Conservation (phyloP, 768 basidiomycete genomes). For the Piloderma croceum region DNA sequence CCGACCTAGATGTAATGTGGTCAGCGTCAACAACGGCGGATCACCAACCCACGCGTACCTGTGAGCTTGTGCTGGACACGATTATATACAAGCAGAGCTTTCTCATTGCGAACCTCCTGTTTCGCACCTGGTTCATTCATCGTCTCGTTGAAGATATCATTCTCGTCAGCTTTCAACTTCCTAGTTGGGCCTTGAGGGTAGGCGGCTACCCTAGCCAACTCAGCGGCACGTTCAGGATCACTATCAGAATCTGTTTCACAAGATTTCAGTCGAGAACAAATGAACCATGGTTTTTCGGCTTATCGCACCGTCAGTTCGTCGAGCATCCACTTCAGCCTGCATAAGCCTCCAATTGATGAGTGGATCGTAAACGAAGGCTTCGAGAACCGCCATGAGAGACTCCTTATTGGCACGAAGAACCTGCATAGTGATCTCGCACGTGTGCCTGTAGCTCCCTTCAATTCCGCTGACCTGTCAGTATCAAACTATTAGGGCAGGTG, state of each 20-base stretch:
- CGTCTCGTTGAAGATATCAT: constrained; percentile 75
- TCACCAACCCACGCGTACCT: constrained; percentile 39
- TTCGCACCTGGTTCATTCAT: constrained; percentile 51
- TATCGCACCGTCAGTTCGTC: constrained; percentile 64
- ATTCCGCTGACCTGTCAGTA: constrained; percentile 86
- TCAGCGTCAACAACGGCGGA: not conserved
- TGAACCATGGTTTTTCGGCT: too few relatives aligned
- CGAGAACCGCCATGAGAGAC: constrained; percentile 97
- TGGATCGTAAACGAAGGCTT: constrained; percentile 98
- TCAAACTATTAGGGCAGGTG: constrained; percentile 2
- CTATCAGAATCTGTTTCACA: constrained; percentile 35
- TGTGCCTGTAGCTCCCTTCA: constrained; percentile 92
- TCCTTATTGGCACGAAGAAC: constrained; percentile 96
- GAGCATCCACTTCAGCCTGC: constrained; percentile 72
- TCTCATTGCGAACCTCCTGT: constrained; percentile 86
- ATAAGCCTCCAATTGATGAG: constrained; percentile 95
- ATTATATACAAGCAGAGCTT: constrained; percentile 87
- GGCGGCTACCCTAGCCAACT: constrained; percentile 60
- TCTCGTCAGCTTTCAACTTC: constrained; percentile 86
- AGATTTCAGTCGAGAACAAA: too few relatives aligned
- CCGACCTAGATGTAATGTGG: constrained; percentile 46
- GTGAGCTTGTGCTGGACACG: constrained; percentile 94
- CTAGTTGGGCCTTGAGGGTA: constrained; percentile 78
- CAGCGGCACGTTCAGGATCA: constrained; percentile 51
- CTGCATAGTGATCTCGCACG: constrained; percentile 96